Evolutionary conservation across 495 filamentous ascomycete genomes (phyloP).

Genomic region (Recurvomyces mirabilis): DNA sequence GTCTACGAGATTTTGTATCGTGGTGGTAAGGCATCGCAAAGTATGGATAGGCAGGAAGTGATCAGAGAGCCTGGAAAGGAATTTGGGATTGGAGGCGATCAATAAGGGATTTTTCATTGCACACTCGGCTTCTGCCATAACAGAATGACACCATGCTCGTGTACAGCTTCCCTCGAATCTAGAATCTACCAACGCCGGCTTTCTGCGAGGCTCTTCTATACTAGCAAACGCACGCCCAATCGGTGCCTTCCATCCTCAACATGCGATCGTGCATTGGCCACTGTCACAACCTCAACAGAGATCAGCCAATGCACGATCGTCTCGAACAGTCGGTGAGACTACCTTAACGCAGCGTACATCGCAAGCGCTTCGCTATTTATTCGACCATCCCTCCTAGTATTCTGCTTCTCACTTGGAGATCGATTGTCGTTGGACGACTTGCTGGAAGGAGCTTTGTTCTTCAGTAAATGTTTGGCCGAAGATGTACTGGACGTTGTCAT

Average conservation of each 20-base stretch:
- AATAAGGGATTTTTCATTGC: too few relatives aligned
- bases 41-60: neutral
- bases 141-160: too few relatives aligned
- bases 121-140: too few relatives aligned
- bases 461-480: neutral
- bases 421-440: neutral
- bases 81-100: neutral
- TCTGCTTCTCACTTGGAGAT: neutral
- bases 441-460: neutral
- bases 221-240: too few relatives aligned
- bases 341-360: neutral
- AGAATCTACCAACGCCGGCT: too few relatives aligned
- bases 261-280: too few relatives aligned
- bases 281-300: too few relatives aligned
- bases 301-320: too few relatives aligned
- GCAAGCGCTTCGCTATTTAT: neutral
- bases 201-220: too few relatives aligned
- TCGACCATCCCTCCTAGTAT: neutral
- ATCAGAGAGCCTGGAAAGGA: neutral
- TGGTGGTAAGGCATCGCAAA: slow-evolving; percentile 12
- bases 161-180: too few relatives aligned
- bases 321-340: too few relatives aligned
- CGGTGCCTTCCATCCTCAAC: too few relatives aligned
- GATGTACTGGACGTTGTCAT: neutral
- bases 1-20: slow-evolving; percentile 66